Evolutionary conservation across 257 asterid genomes (phyloP).

Genomic region (Forsythia viridissima): DNA sequence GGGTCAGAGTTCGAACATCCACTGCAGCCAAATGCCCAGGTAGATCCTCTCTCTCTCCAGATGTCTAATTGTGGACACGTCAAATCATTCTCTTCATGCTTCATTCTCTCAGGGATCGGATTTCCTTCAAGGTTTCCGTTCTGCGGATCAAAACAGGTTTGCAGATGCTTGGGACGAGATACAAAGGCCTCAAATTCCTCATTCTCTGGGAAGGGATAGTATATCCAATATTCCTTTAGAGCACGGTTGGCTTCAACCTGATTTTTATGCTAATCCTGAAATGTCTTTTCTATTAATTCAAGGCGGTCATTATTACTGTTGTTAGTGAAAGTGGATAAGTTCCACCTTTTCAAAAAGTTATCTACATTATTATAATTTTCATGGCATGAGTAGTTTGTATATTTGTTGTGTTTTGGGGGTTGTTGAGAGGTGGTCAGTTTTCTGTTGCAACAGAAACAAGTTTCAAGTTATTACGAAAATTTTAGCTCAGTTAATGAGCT

Average conservation of each 20-base stretch:
- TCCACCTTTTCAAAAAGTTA: neutral
- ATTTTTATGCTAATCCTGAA: conserved; percentile 60
- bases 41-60: conserved; percentile 28
- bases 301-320: conserved; percentile 14
- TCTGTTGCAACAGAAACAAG: neutral
- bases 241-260: conserved; percentile 55
- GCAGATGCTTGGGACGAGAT: conserved; percentile 92
- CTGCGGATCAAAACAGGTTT: conserved; percentile 73
- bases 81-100: conserved; percentile 17
- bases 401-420: neutral
- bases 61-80: conserved; percentile 11
- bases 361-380: neutral
- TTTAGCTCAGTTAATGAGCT: neutral
- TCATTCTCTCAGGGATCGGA: conserved; percentile 64
- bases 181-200: conserved; percentile 74
- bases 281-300: conserved; percentile 10
- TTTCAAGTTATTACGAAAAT: neutral
- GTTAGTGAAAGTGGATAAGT: neutral
- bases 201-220: conserved; percentile 47
- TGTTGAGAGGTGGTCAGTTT: neutral
- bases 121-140: conserved; percentile 80
- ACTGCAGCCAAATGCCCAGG: conserved; percentile 74
- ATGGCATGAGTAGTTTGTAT: neutral
- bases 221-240: conserved; percentile 58
- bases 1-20: conserved; percentile 78